Evolutionary conservation across 1,139 yeast genomes (phyloP).

Genomic region (Taphrina wiesneri): DNA sequence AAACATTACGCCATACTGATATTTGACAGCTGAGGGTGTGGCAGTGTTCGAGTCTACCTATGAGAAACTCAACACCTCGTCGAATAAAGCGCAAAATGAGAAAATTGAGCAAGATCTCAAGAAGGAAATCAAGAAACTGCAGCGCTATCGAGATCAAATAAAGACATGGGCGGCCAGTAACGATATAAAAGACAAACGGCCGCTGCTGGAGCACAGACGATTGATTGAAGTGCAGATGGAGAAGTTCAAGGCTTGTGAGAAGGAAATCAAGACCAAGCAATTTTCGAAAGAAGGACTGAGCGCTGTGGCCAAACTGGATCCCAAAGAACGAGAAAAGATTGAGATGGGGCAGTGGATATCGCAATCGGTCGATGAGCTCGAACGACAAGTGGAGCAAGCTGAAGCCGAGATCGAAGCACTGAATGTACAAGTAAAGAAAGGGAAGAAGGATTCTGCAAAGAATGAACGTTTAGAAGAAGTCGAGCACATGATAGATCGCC

Average conservation of each 20-base stretch:
- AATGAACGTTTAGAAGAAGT: constrained; percentile 61
- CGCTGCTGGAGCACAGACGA: constrained; percentile 74
- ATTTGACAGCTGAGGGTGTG: constrained; percentile 54
- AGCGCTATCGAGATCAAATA: constrained; percentile 90
- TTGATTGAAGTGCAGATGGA: constrained; percentile 94
- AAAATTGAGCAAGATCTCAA: constrained; percentile 88
- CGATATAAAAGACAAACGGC: constrained; percentile 86
- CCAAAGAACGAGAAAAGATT: constrained; percentile 74
- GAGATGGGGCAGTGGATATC: constrained; percentile 74
- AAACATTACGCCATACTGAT: constrained; percentile 4
- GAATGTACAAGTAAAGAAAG: constrained; percentile 55
- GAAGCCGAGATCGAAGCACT: constrained; percentile 75
- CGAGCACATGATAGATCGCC: constrained; percentile 69
- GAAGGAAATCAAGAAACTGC: constrained; percentile 93
- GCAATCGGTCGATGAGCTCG: constrained; percentile 75
- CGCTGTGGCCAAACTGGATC: constrained; percentile 66
- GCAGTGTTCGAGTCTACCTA: constrained; percentile 81
- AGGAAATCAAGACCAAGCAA: constrained; percentile 92
- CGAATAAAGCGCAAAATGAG: constrained; percentile 87
- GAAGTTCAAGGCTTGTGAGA: constrained; percentile 90
- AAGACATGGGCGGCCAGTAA: constrained; percentile 93
- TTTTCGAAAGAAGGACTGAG: constrained; percentile 92
- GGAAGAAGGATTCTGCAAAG: constrained; percentile 59
- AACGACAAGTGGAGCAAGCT: constrained; percentile 73
- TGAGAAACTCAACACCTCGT: constrained; percentile 79